Base-by-base conservation (phyloP, 1,284 basidiomycete species). In the Laetiporus sulphureus region DNA sequence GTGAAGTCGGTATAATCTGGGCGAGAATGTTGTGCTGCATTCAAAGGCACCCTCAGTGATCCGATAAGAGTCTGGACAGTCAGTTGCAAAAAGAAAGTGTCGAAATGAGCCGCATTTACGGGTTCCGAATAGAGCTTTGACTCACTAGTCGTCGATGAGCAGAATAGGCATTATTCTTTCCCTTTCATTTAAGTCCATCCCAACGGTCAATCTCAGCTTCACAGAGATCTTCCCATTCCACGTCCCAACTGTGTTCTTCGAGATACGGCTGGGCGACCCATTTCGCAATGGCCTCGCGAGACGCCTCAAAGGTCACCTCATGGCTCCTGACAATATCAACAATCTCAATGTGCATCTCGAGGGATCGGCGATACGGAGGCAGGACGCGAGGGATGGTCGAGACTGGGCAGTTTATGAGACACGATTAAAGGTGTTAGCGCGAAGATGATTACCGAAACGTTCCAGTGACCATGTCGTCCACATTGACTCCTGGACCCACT, bases 391-490 rank as follows among this genome's bases (percentile, higher is more conserved):
- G 65, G 16, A 84, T 58, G 5, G 68, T 69, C 13, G 70, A 71
- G 11, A 77, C 85, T 89, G 48, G 12, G 12, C 24, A 16, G 44
- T 16, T 40, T 22, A n/a, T 40, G 18, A 40, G 27, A 21, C 30
- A 5, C 31, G 23, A 29, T 19, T 24, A 11, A 2, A 18, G 23
- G 13, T 19, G 19, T 30, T 32, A 37, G 13, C 21, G 25, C 8
- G 18, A 22, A 35, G 11, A 20, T 18, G 53, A 73, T 31, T 50
- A 83, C 85, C 83, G 46, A 89, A 87, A 58, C 74, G 80, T 51
- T 84, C 80, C 20, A 90, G 60, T 1, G 86, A 68, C 86, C 87
- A 90, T 10, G 85, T 87, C 20, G 74, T 65, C 86, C 86, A 89
- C 32, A 90, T 64, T 0, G 82, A 77, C 45, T 87, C 82, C 46